Evolutionary conservation across 257 asterid genomes (phyloP), one percentile per base, ranked within the genome.

Genomic region (Euphrasia confusa): DNA sequence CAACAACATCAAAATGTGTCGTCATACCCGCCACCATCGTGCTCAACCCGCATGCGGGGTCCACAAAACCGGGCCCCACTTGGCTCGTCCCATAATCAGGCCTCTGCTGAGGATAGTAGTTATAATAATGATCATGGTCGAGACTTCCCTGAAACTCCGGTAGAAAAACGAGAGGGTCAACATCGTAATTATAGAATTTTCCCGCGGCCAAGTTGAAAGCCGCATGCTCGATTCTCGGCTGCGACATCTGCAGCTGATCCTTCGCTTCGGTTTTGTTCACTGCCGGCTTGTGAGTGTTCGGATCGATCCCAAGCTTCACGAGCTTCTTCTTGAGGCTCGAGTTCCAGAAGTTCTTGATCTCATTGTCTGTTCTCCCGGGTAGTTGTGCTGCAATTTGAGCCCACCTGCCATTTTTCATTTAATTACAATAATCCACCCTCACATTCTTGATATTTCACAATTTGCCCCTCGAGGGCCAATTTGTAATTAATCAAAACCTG

Each of bases 321-420:
- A 90, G 78, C 76, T 83, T 90, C 85, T 84, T 90, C 80, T 87
- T 90, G 32, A 90, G 68, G 70, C 72, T 71, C 5, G 97, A 87
- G 60, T 90, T 84, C 95, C 97, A 90, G 10, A 78, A 85, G 58
- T 90, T 90, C 74, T 90, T 90, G 17, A 90, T 84, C 83, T 87
- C 97, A n/a, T 90, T 90, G 26, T 90, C 96, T 47, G 97, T 90
- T 80, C 97, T 87, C 30, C 95, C 95, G 0, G 90, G 97, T 44
- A 90, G 65, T 11, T 85, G 91, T 37, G 87, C 72, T 28, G 97
- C 96, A 32, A 90, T 87, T 72, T 87, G 93, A 52, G 97, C 95
- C 97, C 97, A 87, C 77, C 97, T 90, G 79, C 70, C 66, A 64
- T 49, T 50, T 55, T 57, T 7, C 9, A 30, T 32, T 2, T 27